These are phyloP conservation scores for Mycena albidolilacea DNA, from an alignment of 768 basidiomycete species.

Conservation along the genomic window DNA sequence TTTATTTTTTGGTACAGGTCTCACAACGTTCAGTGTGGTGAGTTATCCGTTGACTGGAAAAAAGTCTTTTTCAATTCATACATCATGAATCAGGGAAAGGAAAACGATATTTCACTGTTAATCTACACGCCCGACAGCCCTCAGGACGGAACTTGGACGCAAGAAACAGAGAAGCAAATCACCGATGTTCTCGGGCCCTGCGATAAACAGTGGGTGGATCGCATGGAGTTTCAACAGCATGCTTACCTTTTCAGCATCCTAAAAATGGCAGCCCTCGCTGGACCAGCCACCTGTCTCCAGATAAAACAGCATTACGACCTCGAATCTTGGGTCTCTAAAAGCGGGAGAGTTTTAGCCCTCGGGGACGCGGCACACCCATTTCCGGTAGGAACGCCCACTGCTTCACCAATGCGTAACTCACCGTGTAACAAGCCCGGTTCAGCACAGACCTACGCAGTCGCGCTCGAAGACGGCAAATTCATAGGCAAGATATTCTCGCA, in stretches of 20 bases:
- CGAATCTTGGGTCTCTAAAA: constrained; percentile 32
- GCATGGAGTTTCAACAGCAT: neutral
- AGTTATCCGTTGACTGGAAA: neutral
- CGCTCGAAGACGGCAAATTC: constrained; percentile 29
- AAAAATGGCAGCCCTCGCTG: constrained; percentile 22
- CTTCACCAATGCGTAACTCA: neutral
- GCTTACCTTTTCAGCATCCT: neutral
- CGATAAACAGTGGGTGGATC: constrained; percentile 9
- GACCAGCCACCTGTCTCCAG: constrained; percentile 14
- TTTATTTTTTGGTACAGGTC: neutral
- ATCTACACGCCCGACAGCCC: constrained; percentile 21
- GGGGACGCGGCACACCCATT: constrained; percentile 34
- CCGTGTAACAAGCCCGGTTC: constrained; percentile 6
- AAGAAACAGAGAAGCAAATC: neutral
- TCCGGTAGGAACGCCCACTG: neutral
- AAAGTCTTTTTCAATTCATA: neutral
- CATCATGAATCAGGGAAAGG: neutral
- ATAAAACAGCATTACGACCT: constrained; percentile 14
- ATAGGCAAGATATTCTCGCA: constrained; percentile 36
- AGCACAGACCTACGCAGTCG: constrained; percentile 4
- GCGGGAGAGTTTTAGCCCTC: constrained; percentile 22
- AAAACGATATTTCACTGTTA: neutral
- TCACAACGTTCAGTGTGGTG: neutral
- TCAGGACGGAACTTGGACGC: constrained; percentile 14
- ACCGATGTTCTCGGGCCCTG: constrained; percentile 24